phyloP scores from a whole-genome alignment of 78 protist species.

The Dictyostelium discoideum region dicty_2.7 NC_007088.5:799001-799500 shows the following conservation, averaged over 20 bases:
- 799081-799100: neutral
- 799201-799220: no score
- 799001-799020: neutral
- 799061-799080: neutral
- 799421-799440: neutral
- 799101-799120: neutral
- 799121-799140: neutral
- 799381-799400: neutral
- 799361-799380: neutral
- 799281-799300: neutral
- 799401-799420: neutral
- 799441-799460: neutral
- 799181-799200: neutral
- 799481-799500: no score
- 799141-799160: neutral
- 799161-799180: neutral
- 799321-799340: neutral
- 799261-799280: no score
- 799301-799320: neutral
- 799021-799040: neutral
- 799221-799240: no score
- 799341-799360: neutral
- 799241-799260: no score
- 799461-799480: neutral
- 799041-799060: neutral